Base-by-base conservation (phyloP, 352 stramenopile genomes). In the Phytophthora constricta region DNA sequence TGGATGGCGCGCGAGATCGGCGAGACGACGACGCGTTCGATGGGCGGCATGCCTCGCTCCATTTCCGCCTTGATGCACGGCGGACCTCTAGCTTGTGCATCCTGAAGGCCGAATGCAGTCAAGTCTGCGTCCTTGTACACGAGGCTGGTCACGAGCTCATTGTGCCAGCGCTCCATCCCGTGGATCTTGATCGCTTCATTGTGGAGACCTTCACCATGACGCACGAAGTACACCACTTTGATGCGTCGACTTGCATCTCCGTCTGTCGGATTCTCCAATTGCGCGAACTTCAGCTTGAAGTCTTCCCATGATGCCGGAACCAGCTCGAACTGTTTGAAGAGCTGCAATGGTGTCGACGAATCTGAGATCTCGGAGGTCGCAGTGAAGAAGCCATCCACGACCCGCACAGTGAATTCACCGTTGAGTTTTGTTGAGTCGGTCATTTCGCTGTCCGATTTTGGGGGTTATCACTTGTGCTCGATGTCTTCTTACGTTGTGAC, bases 191-290 rank as follows among this genome's bases (percentile, higher is more conserved):
- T 77, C 13, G 78, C 79, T 33, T 78, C 77, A 47, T 93, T 93
- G 73, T 93, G 85, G 45, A 75, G 73, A n/a, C 82, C 85, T 39
- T 90, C 79, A 33, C 79, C 82, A 45, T 93, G 85, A 19, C 85
- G 85, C 27, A 93, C 71, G 28, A 91, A 75, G 64, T 90, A 89
- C n/a, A 90, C 58, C 56, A 91, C 78, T 61, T 93, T 91, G 52
- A 89, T 42, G 16, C 62, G 41, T 23, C 31, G 55, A 16, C n/a
- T 42, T 19, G 23, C 33, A 13, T 22, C 4, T 22, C 37, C 37
- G 17, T 54, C 22, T 4, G 27, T 43, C 2, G 19, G 2, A 4
- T 10, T 16, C 9, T 47, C 41, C 41, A 47, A 10, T n/a, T 47
- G 31, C 16, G 53, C 28, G 10, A 65, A 14, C 11, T 63, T 68